Evolutionary conservation across 2,329 filamentous ascomycete genomes (phyloP).

Genomic region (Fusarium coffeatum): DNA sequence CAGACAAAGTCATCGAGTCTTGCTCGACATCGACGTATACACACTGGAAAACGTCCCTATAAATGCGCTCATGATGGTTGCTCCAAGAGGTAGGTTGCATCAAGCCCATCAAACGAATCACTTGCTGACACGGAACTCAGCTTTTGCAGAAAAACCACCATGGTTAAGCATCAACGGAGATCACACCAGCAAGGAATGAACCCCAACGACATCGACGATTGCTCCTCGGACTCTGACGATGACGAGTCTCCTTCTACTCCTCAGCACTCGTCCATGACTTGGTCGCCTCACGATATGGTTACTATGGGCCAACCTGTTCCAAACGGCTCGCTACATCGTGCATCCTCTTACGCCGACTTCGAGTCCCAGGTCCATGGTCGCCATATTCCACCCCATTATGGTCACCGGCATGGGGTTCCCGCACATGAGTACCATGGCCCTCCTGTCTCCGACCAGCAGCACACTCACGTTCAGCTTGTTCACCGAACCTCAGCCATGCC

Average conservation of each 20-base stretch:
- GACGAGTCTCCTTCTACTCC: conserved; percentile 71
- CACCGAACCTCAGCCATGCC: conserved; percentile 62
- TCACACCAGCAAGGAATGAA: conserved; percentile 70
- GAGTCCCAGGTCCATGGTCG: conserved; percentile 59
- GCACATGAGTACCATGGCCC: conserved; percentile 59
- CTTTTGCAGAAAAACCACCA: conserved; percentile 78
- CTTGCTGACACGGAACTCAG: conserved; percentile 54
- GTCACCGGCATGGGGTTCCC: conserved; percentile 61
- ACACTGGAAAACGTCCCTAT: conserved; percentile 75
- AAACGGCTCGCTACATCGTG: conserved; percentile 59
- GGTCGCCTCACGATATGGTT: conserved; percentile 60
- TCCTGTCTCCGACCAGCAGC: conserved; percentile 58
- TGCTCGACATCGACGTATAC: conserved; percentile 72
- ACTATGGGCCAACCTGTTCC: conserved; percentile 53
- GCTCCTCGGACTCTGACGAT: conserved; percentile 66
- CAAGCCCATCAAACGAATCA: not conserved
- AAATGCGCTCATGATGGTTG: conserved; percentile 71
- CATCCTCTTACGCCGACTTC: conserved; percentile 67
- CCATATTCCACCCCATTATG: conserved; percentile 55
- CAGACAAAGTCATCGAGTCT: conserved; percentile 69
- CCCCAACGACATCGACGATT: conserved; percentile 66
- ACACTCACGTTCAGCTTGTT: conserved; percentile 60
- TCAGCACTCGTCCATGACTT: conserved; percentile 63
- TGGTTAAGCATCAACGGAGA: conserved; percentile 74
- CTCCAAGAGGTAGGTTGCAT: conserved; percentile 64